These are phyloP conservation scores for Patellifolia procumbens DNA, from an alignment of 179 eudicot species.

Conservation along the genomic window DNA sequence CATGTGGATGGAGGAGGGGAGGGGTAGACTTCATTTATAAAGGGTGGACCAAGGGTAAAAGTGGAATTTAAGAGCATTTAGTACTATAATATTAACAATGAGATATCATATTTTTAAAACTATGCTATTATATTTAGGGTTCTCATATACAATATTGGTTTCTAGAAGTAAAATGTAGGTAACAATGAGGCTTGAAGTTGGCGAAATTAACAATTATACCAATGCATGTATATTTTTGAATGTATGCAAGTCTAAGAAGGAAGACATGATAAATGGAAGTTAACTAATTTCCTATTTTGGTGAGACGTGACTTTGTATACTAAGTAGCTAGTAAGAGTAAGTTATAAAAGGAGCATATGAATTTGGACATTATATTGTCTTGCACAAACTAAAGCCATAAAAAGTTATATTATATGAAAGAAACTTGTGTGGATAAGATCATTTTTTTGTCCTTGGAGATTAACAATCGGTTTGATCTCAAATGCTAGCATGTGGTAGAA, in stretches of 20 bases:
- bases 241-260: neutral
- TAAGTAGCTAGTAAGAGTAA: slow-evolving; percentile 5
- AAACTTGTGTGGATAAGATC: neutral
- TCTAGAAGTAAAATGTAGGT: slow-evolving; percentile 5
- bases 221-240: neutral
- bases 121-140: neutral
- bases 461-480: too few relatives aligned
- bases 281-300: slow-evolving; percentile 9
- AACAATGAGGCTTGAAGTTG: slow-evolving; percentile 3
- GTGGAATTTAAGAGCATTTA: neutral
- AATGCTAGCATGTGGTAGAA: too few relatives aligned
- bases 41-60: slow-evolving; percentile 20
- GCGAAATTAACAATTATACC: slow-evolving; percentile 2
- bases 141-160: neutral
- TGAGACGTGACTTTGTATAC: slow-evolving; percentile 21
- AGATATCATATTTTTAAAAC: neutral
- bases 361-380: slow-evolving; percentile 7
- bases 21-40: slow-evolving; percentile 31
- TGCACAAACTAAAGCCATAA: neutral
- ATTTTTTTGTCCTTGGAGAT: neutral
- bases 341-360: neutral
- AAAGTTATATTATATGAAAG: neutral
- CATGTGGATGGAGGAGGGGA: slow-evolving; percentile 16
- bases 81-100: neutral
- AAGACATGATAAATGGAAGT: neutral